A percentile compares a stretch with the other conserved stretches of the same genome.
Conservation (phyloP, 2,329 filamentous ascomycete genomes). For the Colletotrichum somersetense region DNA sequence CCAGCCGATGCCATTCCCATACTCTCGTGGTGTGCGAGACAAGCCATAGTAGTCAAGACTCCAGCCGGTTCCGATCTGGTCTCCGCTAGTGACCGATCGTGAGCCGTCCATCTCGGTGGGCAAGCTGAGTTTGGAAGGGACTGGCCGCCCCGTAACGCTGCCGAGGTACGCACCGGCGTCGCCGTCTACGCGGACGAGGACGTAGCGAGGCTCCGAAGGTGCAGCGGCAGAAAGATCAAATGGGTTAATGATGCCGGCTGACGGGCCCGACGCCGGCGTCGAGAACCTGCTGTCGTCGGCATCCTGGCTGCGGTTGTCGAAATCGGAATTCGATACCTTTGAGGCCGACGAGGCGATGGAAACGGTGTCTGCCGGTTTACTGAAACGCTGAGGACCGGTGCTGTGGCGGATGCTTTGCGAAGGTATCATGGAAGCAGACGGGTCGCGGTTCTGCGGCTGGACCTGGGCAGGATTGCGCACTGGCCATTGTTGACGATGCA, state of each 20-base stretch:
- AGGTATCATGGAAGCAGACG: constrained; percentile 18
- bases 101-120: constrained; percentile 26
- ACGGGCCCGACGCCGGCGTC: constrained; percentile 13
- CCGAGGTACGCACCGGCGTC: constrained; percentile 30
- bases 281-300: constrained; percentile 15
- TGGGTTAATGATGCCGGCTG: constrained; percentile 28
- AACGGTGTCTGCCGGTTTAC: constrained; percentile 1
- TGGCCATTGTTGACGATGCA: constrained; percentile 39
- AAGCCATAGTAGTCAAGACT: constrained; percentile 38
- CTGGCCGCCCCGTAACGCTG: constrained; percentile 15
- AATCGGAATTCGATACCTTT: background rate
- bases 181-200: constrained; percentile 37
- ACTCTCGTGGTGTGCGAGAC: constrained; percentile 14
- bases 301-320: constrained; percentile 4
- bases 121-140: background rate
- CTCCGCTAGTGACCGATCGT: constrained; percentile 27
- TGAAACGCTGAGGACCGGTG: constrained; percentile 1
- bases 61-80: constrained; percentile 35
- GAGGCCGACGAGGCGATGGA: constrained; percentile 5
- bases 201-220: constrained; percentile 32
- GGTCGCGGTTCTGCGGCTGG: constrained; percentile 25
- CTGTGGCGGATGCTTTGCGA: constrained; percentile 21
- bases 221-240: constrained; percentile 31
- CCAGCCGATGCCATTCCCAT: constrained; percentile 39
- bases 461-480: constrained; percentile 29